Base-by-base conservation (phyloP, 2,329 filamentous ascomycete genomes). In the Colletotrichum tropicale region DNA sequence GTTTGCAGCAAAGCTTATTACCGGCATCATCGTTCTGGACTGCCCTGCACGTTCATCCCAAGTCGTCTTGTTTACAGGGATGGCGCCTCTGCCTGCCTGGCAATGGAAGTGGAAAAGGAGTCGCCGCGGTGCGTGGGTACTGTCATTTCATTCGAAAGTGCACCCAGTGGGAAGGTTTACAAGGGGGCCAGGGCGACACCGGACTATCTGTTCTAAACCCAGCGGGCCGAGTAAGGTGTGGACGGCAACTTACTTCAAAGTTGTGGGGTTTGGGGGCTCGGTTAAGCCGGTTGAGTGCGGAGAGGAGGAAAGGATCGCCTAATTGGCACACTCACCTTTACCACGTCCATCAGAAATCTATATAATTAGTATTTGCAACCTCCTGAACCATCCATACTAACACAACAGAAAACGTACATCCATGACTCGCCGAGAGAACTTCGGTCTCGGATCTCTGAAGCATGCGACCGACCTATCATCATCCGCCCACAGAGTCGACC, bases 41-140 rank as follows among this genome's bases (percentile, higher is more conserved):
- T 69, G 34, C 56, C 70, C 58, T 60, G 74, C 26, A 24, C 24
- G 74, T 69, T 76, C 74, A 48, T 76, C 64, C 58, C 52, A 48
- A 74, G 64, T 60, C 43, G 9, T 26, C 26, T 26, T 26, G 8
- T 13, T 24, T 15, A 24, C 70, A 75, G 58, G 74, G 58, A 58
- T 75, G 64, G 26, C 10, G 28, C 30, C 16, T 55, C 70, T 64
- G 32, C 24, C 43, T n/a, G 62, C 36, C 32, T n/a, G 62, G 36
- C 36, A 52, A 43, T 24, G 52, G n/a, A 26, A 16, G 38, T 43
- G 18, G 43, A 48, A 65, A 64, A 65, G 66, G 58, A 68, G 26
- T 34, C 43, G 24, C 28, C 68, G 55, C n/a, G 55, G 13, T 21
- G 30, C 28, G 43, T 60, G 66, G 66, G 30, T 43, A 67, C 48